Conservation (phyloP, 208 protist species). For the Leishmania tropica region DNA sequence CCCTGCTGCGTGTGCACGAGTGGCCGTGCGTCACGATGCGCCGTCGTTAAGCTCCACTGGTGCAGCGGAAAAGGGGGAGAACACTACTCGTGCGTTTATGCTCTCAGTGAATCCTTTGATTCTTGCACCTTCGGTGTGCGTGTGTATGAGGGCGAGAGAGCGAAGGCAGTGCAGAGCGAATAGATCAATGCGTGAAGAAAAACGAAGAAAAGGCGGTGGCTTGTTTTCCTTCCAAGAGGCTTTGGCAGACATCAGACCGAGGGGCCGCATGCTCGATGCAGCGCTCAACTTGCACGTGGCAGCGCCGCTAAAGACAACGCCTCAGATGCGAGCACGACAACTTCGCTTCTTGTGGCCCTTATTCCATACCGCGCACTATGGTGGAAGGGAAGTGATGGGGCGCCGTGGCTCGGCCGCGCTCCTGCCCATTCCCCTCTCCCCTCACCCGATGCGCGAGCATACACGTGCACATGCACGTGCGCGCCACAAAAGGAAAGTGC, state of each 20-base stretch:
- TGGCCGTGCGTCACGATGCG: background rate
- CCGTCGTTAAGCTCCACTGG: background rate
- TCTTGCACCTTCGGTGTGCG: background rate
- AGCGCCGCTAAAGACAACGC: background rate
- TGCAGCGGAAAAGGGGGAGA: background rate
- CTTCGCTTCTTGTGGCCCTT: background rate
- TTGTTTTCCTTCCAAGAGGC: background rate
- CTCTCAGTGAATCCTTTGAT: background rate
- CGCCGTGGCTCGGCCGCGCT: background rate
- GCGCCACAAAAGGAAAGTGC: background rate
- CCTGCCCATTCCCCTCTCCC: background rate
- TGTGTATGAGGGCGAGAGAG: background rate
- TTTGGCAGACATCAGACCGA: background rate
- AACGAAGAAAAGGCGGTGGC: background rate
- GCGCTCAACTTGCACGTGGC: too few species aligned
- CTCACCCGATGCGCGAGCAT: too few species aligned
- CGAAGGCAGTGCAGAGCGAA: background rate
- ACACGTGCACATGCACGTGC: background rate
- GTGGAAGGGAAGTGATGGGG: background rate
- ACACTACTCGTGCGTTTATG: background rate
- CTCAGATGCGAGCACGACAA: background rate
- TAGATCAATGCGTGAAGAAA: background rate
- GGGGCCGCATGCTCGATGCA: background rate
- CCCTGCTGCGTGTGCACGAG: background rate
- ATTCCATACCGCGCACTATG: background rate